These are phyloP conservation scores for Globisporangium polare DNA, from an alignment of 352 stramenopile genomes.

Conservation along the genomic window DNA sequence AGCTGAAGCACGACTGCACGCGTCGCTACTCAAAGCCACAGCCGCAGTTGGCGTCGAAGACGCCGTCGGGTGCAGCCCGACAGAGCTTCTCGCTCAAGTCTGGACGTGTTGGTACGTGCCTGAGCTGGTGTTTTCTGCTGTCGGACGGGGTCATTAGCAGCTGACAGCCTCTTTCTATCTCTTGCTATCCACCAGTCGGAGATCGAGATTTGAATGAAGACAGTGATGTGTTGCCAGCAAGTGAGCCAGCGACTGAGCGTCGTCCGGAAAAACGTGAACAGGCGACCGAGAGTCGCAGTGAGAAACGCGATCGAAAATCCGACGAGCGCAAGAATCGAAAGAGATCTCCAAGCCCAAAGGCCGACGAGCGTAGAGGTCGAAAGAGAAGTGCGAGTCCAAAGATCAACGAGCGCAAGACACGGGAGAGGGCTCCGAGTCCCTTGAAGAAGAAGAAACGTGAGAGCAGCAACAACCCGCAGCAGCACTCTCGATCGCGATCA, in stretches of 20 bases:
- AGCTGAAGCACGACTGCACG: constrained; percentile 49
- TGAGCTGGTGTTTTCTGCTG: not conserved
- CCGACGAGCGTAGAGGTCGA: not conserved
- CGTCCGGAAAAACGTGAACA: constrained; percentile 9
- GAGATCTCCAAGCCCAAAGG: constrained; percentile 9
- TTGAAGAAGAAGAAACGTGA: constrained; percentile 22
- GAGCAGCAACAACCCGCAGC: constrained; percentile 11
- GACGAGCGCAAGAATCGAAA: constrained; percentile 2
- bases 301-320: constrained; percentile 4
- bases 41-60: not conserved
- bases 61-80: not conserved
- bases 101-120: constrained; percentile 7
- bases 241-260: constrained; percentile 5
- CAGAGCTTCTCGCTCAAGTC: constrained; percentile 5
- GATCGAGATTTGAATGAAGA: constrained; percentile 21
- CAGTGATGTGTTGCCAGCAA: constrained; percentile 18
- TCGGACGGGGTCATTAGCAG: not conserved
- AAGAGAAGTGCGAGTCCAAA: not conserved
- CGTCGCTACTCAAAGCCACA: constrained; percentile 6
- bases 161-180: constrained; percentile 1
- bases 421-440: not conserved
- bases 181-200: constrained; percentile 14
- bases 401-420: not conserved
- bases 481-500: constrained; percentile 23
- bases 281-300: constrained; percentile 7